Conservation (phyloP, 495 filamentous ascomycete species). For the Clohesyomyces aquaticus region DNA sequence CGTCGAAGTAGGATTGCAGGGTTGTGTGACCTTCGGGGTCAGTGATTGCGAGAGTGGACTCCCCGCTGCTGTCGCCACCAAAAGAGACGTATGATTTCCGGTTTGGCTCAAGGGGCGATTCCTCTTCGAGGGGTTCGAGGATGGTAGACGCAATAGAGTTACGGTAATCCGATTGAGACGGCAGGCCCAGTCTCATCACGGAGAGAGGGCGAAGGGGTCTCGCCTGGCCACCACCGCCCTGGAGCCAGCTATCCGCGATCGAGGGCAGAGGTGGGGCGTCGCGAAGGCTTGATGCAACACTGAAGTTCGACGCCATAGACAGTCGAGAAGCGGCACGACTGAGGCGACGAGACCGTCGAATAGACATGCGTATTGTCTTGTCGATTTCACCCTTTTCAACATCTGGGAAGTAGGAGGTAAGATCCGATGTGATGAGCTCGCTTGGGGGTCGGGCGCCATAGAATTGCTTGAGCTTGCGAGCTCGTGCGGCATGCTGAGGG, state of each 20-base stretch:
- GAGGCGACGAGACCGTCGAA: slow-evolving; percentile 83
- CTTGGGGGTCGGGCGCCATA: slow-evolving; percentile 91
- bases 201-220: slow-evolving; percentile 63
- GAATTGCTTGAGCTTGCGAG: slow-evolving; percentile 71
- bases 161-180: slow-evolving; percentile 64
- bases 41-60: slow-evolving; percentile 66
- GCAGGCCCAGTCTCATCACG: slow-evolving; percentile 61
- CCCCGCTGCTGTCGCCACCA: slow-evolving; percentile 70
- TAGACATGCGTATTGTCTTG: slow-evolving; percentile 85
- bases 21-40: slow-evolving; percentile 73
- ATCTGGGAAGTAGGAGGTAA: slow-evolving; percentile 96
- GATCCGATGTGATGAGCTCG: slow-evolving; percentile 94
- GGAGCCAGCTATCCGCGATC: slow-evolving; percentile 92
- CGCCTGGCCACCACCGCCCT: slow-evolving; percentile 56
- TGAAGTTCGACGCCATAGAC: slow-evolving; percentile 91
- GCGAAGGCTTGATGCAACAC: slow-evolving; percentile 85
- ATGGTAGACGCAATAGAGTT: slow-evolving; percentile 87
- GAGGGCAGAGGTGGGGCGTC: slow-evolving; percentile 92
- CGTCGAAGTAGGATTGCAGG: slow-evolving; percentile 82
- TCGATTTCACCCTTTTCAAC: slow-evolving; percentile 92
- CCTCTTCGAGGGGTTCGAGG: slow-evolving; percentile 87
- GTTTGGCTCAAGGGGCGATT: slow-evolving; percentile 85
- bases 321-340: slow-evolving; percentile 90
- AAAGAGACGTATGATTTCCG: slow-evolving; percentile 97
- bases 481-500: slow-evolving; percentile 51